Evolutionary conservation across 2,329 filamentous ascomycete genomes (phyloP), one percentile per base, ranked within the genome.

Genomic region (Epichloe festucae): DNA sequence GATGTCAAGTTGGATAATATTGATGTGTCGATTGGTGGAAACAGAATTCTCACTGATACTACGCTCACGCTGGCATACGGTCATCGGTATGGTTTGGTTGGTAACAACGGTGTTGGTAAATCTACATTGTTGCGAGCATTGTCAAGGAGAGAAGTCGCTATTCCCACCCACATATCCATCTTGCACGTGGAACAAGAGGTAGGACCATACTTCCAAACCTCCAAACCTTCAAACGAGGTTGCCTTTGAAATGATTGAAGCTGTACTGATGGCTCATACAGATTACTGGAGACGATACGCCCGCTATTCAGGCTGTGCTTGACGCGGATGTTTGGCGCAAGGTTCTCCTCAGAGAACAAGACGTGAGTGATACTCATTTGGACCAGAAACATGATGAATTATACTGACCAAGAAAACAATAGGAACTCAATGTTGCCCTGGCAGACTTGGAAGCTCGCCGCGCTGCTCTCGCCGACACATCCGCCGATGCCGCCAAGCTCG

Each of bases 91-190:
- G 93, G 93, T 81, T 75, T 98, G 57, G 93, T 98, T 59, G 93
- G 93, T 77, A 87, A 97, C 77, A 98, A 98, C 79, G 93, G 93
- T 89, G 91, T 98, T 57, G 93, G 87, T 77, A 91, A 93, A 78
- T 89, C 89, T 65, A 98, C 93, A n/a, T 74, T 98, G 57, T 78
- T 98, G 55, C 81, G 93, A 59, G 93, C 93, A 15, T 75, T 98
- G 58, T 94, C 90, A 62, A 83, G 89, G 63, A 82, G 93, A 85
- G 93, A 98, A 65, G 79, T 98, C 54, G 80, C 90, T 4, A 93
- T 98, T 70, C 93, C 93, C 11, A 94, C 88, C 1, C 91, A 98
- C 61, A 98, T 98, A 58, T 96, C 93, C 11, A 98, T 98, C 78
- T 80, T 98, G 17, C 93, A 98, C 74, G 93, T 98, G 48, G 93